Percentiles rank a stretch among this genome's conserved stretches.
These are phyloP conservation scores for Lachnellula occidentalis DNA, from an alignment of 2,329 filamentous ascomycete genomes.

Conservation along the genomic window DNA sequence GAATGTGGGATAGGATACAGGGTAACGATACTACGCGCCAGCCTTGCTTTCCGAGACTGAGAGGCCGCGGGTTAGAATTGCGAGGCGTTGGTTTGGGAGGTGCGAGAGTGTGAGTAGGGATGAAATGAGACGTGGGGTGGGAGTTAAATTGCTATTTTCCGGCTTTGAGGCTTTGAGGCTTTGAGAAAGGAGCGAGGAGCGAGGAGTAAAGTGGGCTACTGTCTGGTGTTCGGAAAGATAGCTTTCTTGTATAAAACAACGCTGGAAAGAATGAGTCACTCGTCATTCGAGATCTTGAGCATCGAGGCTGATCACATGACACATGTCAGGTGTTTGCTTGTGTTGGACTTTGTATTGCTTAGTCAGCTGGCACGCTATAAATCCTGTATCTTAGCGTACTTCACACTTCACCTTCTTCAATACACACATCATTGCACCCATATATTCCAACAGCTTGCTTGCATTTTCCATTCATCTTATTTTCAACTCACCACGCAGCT, in stretches of 20 bases:
- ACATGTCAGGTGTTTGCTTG: not conserved
- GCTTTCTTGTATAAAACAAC: not conserved
- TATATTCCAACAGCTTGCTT: too few relatives aligned
- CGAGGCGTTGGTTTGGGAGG: not conserved
- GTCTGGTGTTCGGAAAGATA: not conserved
- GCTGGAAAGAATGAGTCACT: not conserved
- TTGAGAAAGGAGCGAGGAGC: not conserved
- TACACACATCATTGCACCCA: too few relatives aligned
- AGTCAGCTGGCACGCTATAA: too few relatives aligned
- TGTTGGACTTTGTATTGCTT: too few relatives aligned
- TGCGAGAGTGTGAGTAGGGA: not conserved
- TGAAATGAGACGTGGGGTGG: not conserved
- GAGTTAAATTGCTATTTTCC: not conserved
- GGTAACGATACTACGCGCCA: not conserved
- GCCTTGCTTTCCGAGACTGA: conserved; percentile 2
- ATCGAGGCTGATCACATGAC: not conserved
- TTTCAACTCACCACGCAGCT: conserved; percentile 7
- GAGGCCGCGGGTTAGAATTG: not conserved
- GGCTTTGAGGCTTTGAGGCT: not conserved
- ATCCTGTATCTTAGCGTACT: too few relatives aligned
- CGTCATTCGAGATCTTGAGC: not conserved
- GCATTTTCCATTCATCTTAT: not conserved
- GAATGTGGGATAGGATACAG: not conserved
- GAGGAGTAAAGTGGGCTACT: not conserved
- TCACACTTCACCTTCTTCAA: too few relatives aligned